A percentile compares a stretch with the other conserved stretches of the same genome.
Conservation (phyloP, 345 rosid genomes). For the Gossypium herbaceum region DNA sequence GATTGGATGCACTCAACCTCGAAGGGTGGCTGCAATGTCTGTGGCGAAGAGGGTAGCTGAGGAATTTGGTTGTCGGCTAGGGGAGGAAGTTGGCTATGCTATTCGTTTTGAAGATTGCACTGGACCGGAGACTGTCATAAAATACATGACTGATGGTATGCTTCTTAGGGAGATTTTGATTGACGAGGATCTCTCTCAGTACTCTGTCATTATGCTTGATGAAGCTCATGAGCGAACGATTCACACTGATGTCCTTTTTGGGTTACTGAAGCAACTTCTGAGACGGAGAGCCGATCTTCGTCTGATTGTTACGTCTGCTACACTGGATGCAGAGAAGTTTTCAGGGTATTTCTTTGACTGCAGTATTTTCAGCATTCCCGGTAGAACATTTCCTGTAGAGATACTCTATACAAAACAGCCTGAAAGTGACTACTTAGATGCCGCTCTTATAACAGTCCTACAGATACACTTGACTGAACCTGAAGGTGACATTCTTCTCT, state of each 20-base stretch:
- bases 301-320: conserved; percentile 65
- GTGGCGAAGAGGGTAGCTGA: conserved; percentile 79
- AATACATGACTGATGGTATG: conserved; percentile 83
- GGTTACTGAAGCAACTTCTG: conserved; percentile 54
- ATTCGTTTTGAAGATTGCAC: conserved; percentile 71
- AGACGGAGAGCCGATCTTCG: conserved; percentile 58
- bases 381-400: conserved; percentile 70
- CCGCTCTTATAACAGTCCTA: conserved; percentile 56
- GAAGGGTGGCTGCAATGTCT: conserved; percentile 74
- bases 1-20: conserved; percentile 78
- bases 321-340: conserved; percentile 67
- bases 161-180: conserved; percentile 64
- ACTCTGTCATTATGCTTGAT: conserved; percentile 65
- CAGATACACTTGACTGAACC: conserved; percentile 75
- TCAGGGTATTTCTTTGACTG: conserved; percentile 69
- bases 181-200: conserved; percentile 52
- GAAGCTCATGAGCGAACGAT: conserved; percentile 82
- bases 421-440: conserved; percentile 69
- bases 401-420: conserved; percentile 67
- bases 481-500: conserved; percentile 64
- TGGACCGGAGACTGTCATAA: conserved; percentile 69
- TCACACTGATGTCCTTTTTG: conserved; percentile 75
- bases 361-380: conserved; percentile 66
- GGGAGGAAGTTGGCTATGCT: conserved; percentile 78
- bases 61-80: conserved; percentile 70